A percentile compares a stretch with the other conserved stretches of the same genome.
These are phyloP conservation scores for Paulownia fortunei DNA, from an alignment of 257 asterid species.

Conservation along the genomic window DNA sequence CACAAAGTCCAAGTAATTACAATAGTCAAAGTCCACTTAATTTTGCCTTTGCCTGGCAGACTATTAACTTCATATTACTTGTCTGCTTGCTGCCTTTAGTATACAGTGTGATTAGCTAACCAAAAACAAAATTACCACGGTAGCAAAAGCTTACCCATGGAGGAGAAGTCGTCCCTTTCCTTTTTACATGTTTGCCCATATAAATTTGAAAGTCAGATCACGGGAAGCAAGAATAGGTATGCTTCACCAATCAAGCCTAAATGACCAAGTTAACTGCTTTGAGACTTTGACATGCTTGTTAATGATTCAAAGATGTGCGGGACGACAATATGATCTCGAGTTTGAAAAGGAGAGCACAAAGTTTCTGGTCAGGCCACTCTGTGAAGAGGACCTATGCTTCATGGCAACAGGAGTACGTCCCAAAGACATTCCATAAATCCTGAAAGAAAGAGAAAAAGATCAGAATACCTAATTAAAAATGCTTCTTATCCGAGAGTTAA, in stretches of 20 bases:
- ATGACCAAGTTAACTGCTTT: background rate
- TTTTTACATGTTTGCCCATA: background rate
- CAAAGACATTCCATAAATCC: constrained; percentile 17
- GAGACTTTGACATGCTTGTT: too few species aligned
- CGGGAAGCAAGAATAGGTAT: background rate
- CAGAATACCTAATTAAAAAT: background rate
- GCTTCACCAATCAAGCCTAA: background rate
- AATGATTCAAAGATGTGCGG: too few species aligned
- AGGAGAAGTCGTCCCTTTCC: background rate
- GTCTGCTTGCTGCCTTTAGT: background rate
- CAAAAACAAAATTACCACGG: background rate
- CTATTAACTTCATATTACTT: too few species aligned
- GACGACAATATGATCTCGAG: too few species aligned
- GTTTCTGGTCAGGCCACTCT: background rate
- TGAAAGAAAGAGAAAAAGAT: background rate
- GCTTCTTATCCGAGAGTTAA: background rate
- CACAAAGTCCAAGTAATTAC: background rate
- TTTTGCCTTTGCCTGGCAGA: background rate
- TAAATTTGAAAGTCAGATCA: background rate
- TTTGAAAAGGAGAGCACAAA: too few species aligned
- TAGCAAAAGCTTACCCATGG: too few species aligned
- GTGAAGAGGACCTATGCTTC: background rate
- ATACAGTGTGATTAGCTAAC: background rate
- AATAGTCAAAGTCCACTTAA: background rate
- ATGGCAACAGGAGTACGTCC: background rate